Base-by-base conservation (phyloP, 305 asterid species). In the Fraxinus latifolia region DNA sequence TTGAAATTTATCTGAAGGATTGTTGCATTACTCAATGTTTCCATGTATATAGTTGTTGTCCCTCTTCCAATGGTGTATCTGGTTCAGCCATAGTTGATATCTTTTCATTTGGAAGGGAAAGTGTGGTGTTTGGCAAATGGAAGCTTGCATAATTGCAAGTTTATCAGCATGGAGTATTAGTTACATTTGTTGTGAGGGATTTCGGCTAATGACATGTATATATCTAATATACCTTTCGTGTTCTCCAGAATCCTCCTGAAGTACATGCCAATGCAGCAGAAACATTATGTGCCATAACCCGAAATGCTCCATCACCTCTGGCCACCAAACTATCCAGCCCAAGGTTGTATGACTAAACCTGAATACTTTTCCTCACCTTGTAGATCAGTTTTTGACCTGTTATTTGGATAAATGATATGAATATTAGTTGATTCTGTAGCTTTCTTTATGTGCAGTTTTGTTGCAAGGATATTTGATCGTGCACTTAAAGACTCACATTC, bases 221-320 rank as follows among this genome's bases (percentile, higher is more conserved):
- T 80, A 80, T 85, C 76, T 83, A 44, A 75, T 21, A 67, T 32
- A 9, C 82, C 50, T 85, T 62, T 31, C 76, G 50, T 81, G 70
- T 42, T 50, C 33, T 82, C 79, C 91, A 91, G 94, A 90, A 87
- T 89, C 84, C 94, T 80, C 90, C 97, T 67, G 98, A 94, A 88
- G 97, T 93, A 74, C 97, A 94, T 84, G 95, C 92, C 80, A 94
- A 94, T 86, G 93, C 98, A 65, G 95, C 98, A 71, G 98, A 94
- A 86, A 93, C 95, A 77, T 88, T 94, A 60, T 94, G 97, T 82
- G 90, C 98, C 42, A 94, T 94, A 85, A 92, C 98, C 62, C 87
- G 97, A 88, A 94, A 87, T 84, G 88, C 86, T 4, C 93, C 95
- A 68, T 94, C 98, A 42, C 94, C 97, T 81, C 85, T 94, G 77